Conservation (phyloP, 306 rosid species). For the Sophora flavescens region DNA sequence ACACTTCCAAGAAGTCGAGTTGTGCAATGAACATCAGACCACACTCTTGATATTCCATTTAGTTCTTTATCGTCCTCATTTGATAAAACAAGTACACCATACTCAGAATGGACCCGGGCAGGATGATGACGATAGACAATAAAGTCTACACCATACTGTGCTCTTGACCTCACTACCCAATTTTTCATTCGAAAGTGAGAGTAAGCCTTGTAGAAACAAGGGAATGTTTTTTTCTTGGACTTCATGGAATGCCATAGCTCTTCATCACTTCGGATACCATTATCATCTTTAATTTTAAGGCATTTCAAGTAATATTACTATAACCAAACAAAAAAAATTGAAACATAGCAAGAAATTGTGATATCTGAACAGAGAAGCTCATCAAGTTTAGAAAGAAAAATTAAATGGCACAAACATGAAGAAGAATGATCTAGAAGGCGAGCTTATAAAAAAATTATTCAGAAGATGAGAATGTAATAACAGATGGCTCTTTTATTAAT, state of each 20-base stretch:
- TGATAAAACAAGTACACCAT: slow-evolving; percentile 58
- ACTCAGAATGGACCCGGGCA: slow-evolving; percentile 68
- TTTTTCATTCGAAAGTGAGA: slow-evolving; percentile 64
- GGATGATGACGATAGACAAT: slow-evolving; percentile 70
- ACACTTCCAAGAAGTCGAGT: slow-evolving; percentile 63
- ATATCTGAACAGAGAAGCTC: too few species aligned
- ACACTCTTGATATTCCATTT: slow-evolving; percentile 55
- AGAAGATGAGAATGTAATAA: too few species aligned
- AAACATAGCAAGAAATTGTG: too few species aligned
- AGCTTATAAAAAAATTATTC: too few species aligned
- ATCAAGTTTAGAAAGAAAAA: too few species aligned
- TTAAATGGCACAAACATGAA: too few species aligned
- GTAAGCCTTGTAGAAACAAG: slow-evolving; percentile 59
- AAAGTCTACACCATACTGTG: slow-evolving; percentile 63
- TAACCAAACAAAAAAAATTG: too few species aligned
- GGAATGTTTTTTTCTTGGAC: slow-evolving; percentile 51
- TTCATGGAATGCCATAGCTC: slow-evolving; percentile 61
- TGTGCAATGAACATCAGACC: slow-evolving; percentile 69
- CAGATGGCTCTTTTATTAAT: too few species aligned
- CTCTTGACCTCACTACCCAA: slow-evolving; percentile 69
- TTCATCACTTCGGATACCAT: slow-evolving; percentile 33
- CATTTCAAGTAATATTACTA: slow-evolving; percentile 44
- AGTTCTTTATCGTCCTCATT: slow-evolving; percentile 39
- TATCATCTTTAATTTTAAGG: slow-evolving; percentile 47
- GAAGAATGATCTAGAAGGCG: too few species aligned